These are phyloP conservation scores for Fusarium xyrophilum DNA, from an alignment of 2,329 filamentous ascomycete species.

Conservation along the genomic window DNA sequence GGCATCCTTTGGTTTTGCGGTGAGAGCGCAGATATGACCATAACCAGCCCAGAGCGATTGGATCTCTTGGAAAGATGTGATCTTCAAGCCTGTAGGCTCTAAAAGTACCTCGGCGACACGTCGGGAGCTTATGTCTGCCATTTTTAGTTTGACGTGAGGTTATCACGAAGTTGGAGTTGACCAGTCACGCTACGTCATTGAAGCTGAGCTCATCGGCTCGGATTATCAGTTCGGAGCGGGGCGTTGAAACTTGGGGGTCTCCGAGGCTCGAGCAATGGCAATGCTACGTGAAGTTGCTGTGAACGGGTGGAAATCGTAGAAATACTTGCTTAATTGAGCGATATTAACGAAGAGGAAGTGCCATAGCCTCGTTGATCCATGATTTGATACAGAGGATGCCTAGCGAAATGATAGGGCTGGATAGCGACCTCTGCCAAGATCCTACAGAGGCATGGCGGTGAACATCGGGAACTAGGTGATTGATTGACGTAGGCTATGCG, in stretches of 20 bases:
- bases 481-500: background rate
- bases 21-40: constrained; percentile 63
- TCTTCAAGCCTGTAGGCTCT: constrained; percentile 49
- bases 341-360: background rate
- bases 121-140: constrained; percentile 13
- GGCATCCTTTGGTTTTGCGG: constrained; percentile 47
- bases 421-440: background rate
- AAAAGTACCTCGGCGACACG: constrained; percentile 51
- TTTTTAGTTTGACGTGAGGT: background rate
- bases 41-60: constrained; percentile 61
- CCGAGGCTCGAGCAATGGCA: background rate
- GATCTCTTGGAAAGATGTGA: constrained; percentile 49
- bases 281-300: background rate
- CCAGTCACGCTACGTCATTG: constrained; percentile 10
- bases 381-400: background rate
- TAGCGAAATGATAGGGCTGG: constrained; percentile 5
- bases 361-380: background rate
- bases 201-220: constrained; percentile 3
- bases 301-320: accelerated
- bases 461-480: background rate
- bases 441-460: background rate
- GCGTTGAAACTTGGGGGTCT: background rate
- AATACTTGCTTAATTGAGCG: background rate
- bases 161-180: background rate
- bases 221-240: constrained; percentile 26